These are phyloP conservation scores for Hyphopichia pseudoburtonii DNA, from an alignment of 1,139 yeast genomes.

Conservation along the genomic window DNA sequence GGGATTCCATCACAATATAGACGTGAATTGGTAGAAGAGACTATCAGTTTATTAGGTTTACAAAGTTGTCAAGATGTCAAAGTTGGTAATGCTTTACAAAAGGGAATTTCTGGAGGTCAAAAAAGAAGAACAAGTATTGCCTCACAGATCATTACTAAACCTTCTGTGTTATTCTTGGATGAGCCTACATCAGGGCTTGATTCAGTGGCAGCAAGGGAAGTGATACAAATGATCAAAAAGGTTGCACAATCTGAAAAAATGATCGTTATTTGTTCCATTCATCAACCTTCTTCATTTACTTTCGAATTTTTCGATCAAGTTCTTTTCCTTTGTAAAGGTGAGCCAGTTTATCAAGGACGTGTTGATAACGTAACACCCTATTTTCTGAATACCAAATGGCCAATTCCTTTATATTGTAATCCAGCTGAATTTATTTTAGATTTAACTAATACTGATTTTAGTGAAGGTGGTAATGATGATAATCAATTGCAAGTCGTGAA, in stretches of 20 bases:
- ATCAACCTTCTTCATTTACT: constrained; percentile 36
- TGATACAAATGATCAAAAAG: constrained; percentile 21
- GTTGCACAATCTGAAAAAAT: constrained; percentile 25
- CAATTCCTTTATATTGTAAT: constrained; percentile 19
- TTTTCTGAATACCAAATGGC: constrained; percentile 17
- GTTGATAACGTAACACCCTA: constrained; percentile 13
- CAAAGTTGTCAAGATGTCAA: constrained; percentile 15
- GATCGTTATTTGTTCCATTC: constrained; percentile 35
- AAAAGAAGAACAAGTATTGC: constrained; percentile 27
- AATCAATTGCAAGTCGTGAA: too few species aligned
- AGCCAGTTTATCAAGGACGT: constrained; percentile 16
- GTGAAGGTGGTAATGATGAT: too few species aligned
- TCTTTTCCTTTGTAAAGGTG: constrained; percentile 27
- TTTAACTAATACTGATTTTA: constrained; percentile 32
- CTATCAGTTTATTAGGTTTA: constrained; percentile 19
- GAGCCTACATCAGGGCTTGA: constrained; percentile 20
- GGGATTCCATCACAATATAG: constrained; percentile 12
- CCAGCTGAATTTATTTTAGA: constrained; percentile 36
- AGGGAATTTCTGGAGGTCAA: constrained; percentile 25
- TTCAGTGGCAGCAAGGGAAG: constrained; percentile 24
- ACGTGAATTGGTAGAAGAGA: constrained; percentile 16
- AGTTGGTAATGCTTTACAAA: constrained; percentile 22
- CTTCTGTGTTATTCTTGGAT: constrained; percentile 20
- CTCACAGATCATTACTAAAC: constrained; percentile 24
- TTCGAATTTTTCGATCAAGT: constrained; percentile 31